Evolutionary conservation across 768 basidiomycete genomes (phyloP), one percentile per base, ranked within the genome.

Genomic region (Galerina marginata): DNA sequence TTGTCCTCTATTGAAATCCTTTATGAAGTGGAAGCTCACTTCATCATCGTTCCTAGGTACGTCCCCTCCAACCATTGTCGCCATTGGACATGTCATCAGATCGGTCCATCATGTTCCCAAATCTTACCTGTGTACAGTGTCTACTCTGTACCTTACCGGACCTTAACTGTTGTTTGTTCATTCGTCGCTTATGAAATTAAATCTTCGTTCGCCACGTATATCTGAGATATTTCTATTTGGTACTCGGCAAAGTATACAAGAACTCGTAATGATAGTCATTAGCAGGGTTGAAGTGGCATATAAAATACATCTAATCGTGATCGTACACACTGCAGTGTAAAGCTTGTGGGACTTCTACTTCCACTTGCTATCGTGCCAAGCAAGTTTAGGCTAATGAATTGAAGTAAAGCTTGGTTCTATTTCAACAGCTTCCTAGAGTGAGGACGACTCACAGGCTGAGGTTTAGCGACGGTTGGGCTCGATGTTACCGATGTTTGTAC

Each of bases 381-480:
- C 52, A 20, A 58, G 44, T 29, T 54, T 62, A 2, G 47, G 44
- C 56, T 58, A 33, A 37, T 29, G 20, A 20, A 40, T 9, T 7
- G 33, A 55, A 37, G 14, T 10, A 40, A 40, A 20, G 14, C 38
- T 5, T 9, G 36, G 1, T 9, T 25, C 20, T 20, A 20, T 20
- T 20, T 20, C 20, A 20, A 20, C 20, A 20, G 20, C 20, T 20
- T 20, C 20, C 20, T 20, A 20, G 20, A 20, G 20, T n/a, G 12
- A 46, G 29, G 23, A 38, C 3, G 12, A 40, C 56, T 60, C 39
- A 65, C 65, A 6, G 58, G 60, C 16, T 57, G 58, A 3, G 66
- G 64, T 26, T 53, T 67, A 11, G 54, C 39, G 6, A 63, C 40
- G 11, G 53, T 40, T 3, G 43, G 42, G 16, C 52, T 56, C 11